Base-by-base conservation (phyloP, 192 early-diverging fungal genomes). In the Linnemannia exigua region DNA sequence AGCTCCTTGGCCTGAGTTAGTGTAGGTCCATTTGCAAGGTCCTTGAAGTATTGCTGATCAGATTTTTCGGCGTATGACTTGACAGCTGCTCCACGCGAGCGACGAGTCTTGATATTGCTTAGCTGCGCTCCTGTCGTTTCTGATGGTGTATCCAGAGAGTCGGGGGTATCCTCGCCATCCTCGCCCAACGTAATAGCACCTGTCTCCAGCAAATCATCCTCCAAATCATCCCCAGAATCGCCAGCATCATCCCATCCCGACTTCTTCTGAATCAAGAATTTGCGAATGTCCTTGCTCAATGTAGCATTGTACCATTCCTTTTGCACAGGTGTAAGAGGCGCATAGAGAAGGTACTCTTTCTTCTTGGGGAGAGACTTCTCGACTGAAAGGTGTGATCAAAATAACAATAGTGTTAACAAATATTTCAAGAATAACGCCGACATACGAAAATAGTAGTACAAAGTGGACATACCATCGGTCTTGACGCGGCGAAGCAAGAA, bases 401-500 rank as follows among this genome's bases (percentile, higher is more conserved):
- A 6, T 25, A 37, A 31, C 41, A 17, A 37, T 19, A 41, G 2
- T 11, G 19, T 25, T 41, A 73, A 77, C 20, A 68, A 41, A 22
- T 9, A 44, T 44, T 44, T 14, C 69, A 47, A 47, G 14, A 2
- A 12, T 0, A n/a, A 28, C 25, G 0, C 6, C n/a, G 9, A 16
- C 71, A 52, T 12, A 11, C 28, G 28, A 51, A 48, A 47, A 33
- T 25, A 17, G 9, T 72, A 25, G 75, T n/a, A 70, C 11, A 36
- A 38, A 67, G n/a, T 5, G 37, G 19, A 75, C 36, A 51, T 87
- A 94, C 94, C 95, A 89, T 96, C 96, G 33, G 92, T 92, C 87
- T 99, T 99, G 84, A 98, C 89, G 75, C 97, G 92, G 2, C 98
- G 92, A 72, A 98, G 92, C 81, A 99, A 88, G 85, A 98, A 99